A percentile compares a stretch with the other conserved stretches of the same genome.
Evolutionary conservation across 129 eudicot species (phyloP).

Genomic region (Pseudognaphalium luteoalbum): DNA sequence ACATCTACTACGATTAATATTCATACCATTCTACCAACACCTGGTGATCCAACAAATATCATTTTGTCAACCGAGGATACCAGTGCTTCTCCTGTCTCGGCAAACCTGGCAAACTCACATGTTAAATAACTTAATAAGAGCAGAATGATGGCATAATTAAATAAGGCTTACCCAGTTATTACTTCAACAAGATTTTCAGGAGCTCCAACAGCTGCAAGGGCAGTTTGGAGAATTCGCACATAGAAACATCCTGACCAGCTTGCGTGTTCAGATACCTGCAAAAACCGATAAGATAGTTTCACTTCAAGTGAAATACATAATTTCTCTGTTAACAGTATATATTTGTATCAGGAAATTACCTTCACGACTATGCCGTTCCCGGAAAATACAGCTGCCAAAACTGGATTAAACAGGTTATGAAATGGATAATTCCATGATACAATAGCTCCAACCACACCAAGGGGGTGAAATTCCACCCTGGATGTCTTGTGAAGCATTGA

Average conservation of each 20-base stretch:
- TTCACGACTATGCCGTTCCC: slow-evolving; percentile 95
- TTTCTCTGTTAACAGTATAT: not conserved
- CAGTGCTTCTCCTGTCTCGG: slow-evolving; percentile 97
- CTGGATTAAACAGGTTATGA: slow-evolving; percentile 94
- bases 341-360: slow-evolving; percentile 39
- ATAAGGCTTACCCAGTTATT: slow-evolving; percentile 79
- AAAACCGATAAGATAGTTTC: slow-evolving; percentile 15
- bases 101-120: slow-evolving; percentile 63
- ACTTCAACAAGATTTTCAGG: slow-evolving; percentile 99
- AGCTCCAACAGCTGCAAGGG: slow-evolving; percentile 99
- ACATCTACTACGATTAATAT: slow-evolving; percentile 5
- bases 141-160: slow-evolving; percentile 12
- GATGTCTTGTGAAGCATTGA: slow-evolving; percentile 96
- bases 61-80: slow-evolving; percentile 97
- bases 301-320: not conserved
- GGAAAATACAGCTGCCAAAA: slow-evolving; percentile 93
- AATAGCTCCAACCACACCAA: slow-evolving; percentile 98
- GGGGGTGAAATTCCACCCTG: slow-evolving; percentile 91
- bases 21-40: slow-evolving; percentile 91
- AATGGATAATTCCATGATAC: slow-evolving; percentile 99
- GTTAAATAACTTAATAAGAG: not conserved
- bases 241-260: slow-evolving; percentile 99
- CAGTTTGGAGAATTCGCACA: slow-evolving; percentile 85
- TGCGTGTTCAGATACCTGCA: slow-evolving; percentile 96
- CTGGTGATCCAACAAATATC: slow-evolving; percentile 97